phyloP scores from a whole-genome alignment of 2,329 filamentous ascomycete species.

The Blastomyces emzantsi region DNA sequence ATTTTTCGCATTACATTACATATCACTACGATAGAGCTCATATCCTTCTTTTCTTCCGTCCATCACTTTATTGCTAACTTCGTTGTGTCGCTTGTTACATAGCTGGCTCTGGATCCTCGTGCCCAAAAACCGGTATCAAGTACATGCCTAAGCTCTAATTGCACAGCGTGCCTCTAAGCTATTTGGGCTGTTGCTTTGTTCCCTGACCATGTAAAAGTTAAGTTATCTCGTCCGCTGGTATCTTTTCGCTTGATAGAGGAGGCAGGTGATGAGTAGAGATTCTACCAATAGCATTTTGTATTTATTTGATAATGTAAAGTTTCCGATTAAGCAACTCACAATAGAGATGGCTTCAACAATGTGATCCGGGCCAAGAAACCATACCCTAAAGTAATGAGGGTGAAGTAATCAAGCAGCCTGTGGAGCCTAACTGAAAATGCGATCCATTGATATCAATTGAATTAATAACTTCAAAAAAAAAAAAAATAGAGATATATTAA shows the following conservation, averaged over 20 bases:
- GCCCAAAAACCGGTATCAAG: slow-evolving; percentile 53
- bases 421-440: neutral
- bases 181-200: neutral
- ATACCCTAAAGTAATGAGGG: neutral
- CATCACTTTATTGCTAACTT: neutral
- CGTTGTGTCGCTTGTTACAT: slow-evolving; percentile 14
- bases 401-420: neutral
- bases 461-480: neutral
- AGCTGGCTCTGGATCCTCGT: slow-evolving; percentile 51
- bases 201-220: neutral
- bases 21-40: neutral
- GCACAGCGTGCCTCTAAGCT: too few relatives aligned
- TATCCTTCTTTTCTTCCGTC: neutral
- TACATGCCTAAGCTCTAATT: slow-evolving; percentile 43
- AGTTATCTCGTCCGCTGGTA: too few relatives aligned
- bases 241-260: neutral
- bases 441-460: neutral
- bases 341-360: neutral
- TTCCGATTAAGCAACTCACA: neutral
- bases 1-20: neutral
- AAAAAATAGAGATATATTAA: neutral
- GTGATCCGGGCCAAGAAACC: neutral
- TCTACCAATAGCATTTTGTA: neutral
- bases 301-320: neutral
- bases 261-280: neutral